Conservation (phyloP, 1,284 basidiomycete species). For the Limonomyces culmigenus region DNA sequence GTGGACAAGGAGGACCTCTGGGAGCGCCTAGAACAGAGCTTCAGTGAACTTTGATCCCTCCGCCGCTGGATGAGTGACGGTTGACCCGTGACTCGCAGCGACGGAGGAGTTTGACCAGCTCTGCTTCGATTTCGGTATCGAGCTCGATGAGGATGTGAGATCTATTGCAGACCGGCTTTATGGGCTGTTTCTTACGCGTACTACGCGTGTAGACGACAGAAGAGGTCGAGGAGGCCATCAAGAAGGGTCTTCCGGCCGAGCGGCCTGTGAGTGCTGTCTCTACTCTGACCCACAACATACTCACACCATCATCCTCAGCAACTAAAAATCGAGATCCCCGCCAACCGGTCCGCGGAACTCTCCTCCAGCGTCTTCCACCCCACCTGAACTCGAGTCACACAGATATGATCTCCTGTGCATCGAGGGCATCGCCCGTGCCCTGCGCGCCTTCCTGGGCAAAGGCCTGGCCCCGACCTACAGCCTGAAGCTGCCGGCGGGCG, state of each 20-base stretch:
- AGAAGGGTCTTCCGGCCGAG: constrained; percentile 68
- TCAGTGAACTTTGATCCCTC: constrained; percentile 33
- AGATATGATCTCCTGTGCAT: constrained; percentile 97
- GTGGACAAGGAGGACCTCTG: constrained; percentile 95
- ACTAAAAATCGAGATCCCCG: constrained; percentile 97
- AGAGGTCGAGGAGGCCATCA: constrained; percentile 69
- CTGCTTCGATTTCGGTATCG: constrained; percentile 95
- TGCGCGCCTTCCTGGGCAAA: constrained; percentile 75
- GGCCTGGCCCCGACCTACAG: constrained; percentile 57
- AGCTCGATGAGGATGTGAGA: constrained; percentile 92
- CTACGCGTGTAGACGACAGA: constrained; percentile 68
- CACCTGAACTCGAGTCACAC: constrained; percentile 8
- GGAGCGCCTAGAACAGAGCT: constrained; percentile 70
- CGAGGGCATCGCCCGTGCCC: constrained; percentile 84
- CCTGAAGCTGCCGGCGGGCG: constrained; percentile 49
- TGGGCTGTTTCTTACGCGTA: constrained; percentile 3
- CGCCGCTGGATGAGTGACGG: constrained; percentile 6
- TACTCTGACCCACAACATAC: neutral
- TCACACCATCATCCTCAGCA: constrained; percentile 29
- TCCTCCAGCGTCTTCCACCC: neutral
- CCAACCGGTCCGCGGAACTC: constrained; percentile 75
- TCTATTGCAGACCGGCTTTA: too few relatives aligned
- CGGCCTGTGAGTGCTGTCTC: constrained; percentile 42
- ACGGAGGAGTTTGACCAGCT: constrained; percentile 90
- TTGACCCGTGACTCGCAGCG: constrained; percentile 31